A percentile compares a stretch with the other conserved stretches of the same genome.
Evolutionary conservation across 768 basidiomycete genomes (phyloP).

Genomic region (Pleurotus citrinopileatus): DNA sequence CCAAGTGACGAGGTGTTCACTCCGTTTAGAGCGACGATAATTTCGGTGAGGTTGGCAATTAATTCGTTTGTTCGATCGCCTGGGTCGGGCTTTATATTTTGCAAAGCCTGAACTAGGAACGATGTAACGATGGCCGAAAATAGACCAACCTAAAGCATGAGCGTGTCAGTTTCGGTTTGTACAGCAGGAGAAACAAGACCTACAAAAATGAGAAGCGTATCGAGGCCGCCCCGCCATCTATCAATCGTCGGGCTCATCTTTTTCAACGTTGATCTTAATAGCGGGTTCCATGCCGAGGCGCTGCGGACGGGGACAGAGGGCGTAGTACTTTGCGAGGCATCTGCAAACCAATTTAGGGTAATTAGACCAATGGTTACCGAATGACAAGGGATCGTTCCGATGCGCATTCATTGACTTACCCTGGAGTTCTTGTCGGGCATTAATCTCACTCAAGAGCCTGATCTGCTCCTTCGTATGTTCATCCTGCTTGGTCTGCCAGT

Average conservation of each 20-base stretch:
- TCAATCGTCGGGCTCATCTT: constrained; percentile 18
- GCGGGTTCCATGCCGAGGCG: constrained; percentile 17
- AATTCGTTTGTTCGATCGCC: constrained; percentile 14
- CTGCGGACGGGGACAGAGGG: constrained; percentile 15
- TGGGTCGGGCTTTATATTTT: constrained; percentile 10
- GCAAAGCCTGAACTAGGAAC: constrained; percentile 16
- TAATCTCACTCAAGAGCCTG: constrained; percentile 6
- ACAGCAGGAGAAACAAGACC: neutral
- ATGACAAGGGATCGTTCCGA: too few species aligned
- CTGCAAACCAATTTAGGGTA: neutral
- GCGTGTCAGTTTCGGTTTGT: neutral
- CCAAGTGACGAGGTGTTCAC: neutral
- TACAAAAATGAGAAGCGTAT: constrained; percentile 20
- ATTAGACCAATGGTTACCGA: too few species aligned
- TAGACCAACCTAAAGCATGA: constrained; percentile 14
- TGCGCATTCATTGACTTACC: neutral
- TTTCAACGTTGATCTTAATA: constrained; percentile 15
- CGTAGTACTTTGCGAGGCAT: neutral
- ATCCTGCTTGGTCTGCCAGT: constrained; percentile 3
- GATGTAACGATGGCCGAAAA: constrained; percentile 19
- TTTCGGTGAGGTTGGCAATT: constrained; percentile 15
- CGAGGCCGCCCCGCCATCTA: constrained; percentile 17
- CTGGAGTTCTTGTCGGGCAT: constrained; percentile 4
- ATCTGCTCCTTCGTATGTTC: constrained; percentile 6
- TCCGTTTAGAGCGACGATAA: constrained; percentile 9